These are phyloP conservation scores for Nepenthes gracilis DNA, from an alignment of 148 eudicot species.

Conservation along the genomic window DNA sequence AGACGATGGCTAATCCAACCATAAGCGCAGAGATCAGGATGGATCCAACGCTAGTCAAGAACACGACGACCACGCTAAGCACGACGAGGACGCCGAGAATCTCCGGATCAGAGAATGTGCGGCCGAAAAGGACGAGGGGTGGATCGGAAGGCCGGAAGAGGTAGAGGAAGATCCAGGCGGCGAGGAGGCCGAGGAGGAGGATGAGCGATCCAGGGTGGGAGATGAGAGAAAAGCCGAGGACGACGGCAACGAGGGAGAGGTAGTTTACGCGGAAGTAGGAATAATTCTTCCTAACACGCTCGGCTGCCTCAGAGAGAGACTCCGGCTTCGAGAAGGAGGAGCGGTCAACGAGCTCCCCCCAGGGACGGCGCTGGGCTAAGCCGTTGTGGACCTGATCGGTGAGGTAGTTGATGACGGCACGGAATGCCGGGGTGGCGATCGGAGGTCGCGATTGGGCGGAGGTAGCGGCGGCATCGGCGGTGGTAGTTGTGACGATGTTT, in stretches of 20 bases:
- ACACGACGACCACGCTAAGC: slow-evolving; percentile 38
- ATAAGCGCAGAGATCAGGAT: slow-evolving; percentile 63
- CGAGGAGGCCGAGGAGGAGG: slow-evolving; percentile 46
- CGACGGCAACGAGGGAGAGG: slow-evolving; percentile 34
- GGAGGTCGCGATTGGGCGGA: slow-evolving; percentile 25
- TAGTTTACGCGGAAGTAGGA: slow-evolving; percentile 78
- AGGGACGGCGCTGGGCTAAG: slow-evolving; percentile 67
- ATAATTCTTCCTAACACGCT: slow-evolving; percentile 69
- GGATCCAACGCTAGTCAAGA: slow-evolving; percentile 74
- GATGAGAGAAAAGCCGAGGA: slow-evolving; percentile 59
- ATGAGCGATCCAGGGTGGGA: slow-evolving; percentile 76
- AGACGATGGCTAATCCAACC: slow-evolving; percentile 51
- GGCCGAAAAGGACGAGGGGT: slow-evolving; percentile 46
- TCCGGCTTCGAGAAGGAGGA: slow-evolving; percentile 76
- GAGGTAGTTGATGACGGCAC: slow-evolving; percentile 40
- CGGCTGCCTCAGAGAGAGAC: slow-evolving; percentile 58
- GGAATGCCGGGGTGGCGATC: slow-evolving; percentile 38
- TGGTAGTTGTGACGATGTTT: slow-evolving; percentile 1
- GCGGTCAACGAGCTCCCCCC: slow-evolving; percentile 69
- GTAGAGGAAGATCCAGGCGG: slow-evolving; percentile 82
- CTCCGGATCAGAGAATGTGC: slow-evolving; percentile 61
- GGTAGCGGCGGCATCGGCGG: slow-evolving; percentile 6
- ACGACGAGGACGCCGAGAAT: slow-evolving; percentile 40
- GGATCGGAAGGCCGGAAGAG: slow-evolving; percentile 80
- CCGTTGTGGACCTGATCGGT: slow-evolving; percentile 31